phyloP scores from a whole-genome alignment of 2,329 filamentous ascomycete genomes.

The Zymoseptoria ardabiliae region DNA sequence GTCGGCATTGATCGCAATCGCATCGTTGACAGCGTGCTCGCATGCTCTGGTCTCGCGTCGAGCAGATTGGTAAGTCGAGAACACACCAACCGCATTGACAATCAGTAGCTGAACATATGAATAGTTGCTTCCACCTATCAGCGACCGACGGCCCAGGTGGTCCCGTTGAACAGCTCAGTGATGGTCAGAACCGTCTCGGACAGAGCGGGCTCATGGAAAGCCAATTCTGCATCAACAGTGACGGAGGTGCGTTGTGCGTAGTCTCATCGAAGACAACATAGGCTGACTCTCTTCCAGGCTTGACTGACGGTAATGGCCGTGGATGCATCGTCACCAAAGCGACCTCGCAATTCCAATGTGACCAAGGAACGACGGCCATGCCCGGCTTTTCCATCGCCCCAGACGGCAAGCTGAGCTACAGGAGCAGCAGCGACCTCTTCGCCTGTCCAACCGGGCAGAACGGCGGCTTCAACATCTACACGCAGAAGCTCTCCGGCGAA shows the following conservation, averaged over 20 bases:
- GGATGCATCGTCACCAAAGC: constrained; percentile 58
- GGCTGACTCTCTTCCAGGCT: constrained; percentile 17
- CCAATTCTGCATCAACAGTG: constrained; percentile 49
- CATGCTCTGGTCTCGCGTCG: background rate
- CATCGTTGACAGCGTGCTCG: background rate
- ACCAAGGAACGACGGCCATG: constrained; percentile 44
- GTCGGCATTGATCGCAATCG: background rate
- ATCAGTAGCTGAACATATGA: background rate
- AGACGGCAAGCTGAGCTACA: constrained; percentile 46
- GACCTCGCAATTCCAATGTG: constrained; percentile 56
- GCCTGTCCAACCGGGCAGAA: constrained; percentile 53
- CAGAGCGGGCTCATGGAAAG: constrained; percentile 34
- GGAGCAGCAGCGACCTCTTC: constrained; percentile 49
- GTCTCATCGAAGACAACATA: background rate
- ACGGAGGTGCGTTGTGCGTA: constrained; percentile 30
- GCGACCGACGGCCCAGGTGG: constrained; percentile 38
- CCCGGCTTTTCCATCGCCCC: constrained; percentile 51
- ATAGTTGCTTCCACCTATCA: constrained; percentile 47
- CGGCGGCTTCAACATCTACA: constrained; percentile 51
- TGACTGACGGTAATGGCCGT: constrained; percentile 50
- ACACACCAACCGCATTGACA: background rate
- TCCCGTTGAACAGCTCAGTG: constrained; percentile 51
- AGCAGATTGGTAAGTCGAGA: background rate
- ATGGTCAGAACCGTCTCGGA: constrained; percentile 56
- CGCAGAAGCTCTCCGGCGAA: constrained; percentile 33